These are phyloP conservation scores for Beauveria caledonica DNA, from an alignment of 2,329 filamentous ascomycete genomes.

Conservation along the genomic window DNA sequence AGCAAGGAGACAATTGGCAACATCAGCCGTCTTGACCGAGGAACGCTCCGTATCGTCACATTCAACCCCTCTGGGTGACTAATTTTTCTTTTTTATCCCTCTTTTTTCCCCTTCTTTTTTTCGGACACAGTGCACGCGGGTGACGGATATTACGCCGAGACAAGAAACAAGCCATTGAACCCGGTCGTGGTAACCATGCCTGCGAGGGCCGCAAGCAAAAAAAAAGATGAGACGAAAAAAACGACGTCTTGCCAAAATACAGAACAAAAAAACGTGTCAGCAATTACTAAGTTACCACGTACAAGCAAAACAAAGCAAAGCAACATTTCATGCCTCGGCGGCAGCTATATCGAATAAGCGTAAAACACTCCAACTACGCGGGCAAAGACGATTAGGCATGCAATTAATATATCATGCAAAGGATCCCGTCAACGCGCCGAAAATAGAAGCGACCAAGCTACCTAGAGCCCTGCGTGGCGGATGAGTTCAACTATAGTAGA, in stretches of 20 bases:
- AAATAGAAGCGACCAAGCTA: neutral
- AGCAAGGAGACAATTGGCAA: neutral
- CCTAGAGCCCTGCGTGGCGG: neutral
- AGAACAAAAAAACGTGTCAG: neutral
- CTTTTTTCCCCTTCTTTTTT: neutral
- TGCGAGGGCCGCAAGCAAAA: neutral
- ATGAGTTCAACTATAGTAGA: neutral
- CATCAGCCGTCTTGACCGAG: neutral
- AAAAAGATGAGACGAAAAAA: neutral
- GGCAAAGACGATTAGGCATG: neutral
- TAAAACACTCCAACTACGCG: neutral
- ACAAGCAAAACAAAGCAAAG: neutral
- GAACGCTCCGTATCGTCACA: neutral
- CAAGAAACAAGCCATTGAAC: too few species aligned
- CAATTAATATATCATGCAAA: slow-evolving; percentile 5
- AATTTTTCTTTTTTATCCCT: neutral
- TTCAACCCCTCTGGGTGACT: too few species aligned
- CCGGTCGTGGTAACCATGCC: neutral
- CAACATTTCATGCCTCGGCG: neutral
- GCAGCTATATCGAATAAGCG: neutral
- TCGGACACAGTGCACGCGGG: too few species aligned
- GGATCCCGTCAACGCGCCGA: neutral
- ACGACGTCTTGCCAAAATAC: neutral
- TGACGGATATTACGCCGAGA: too few species aligned
- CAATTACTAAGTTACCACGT: neutral